Evolutionary conservation across 1,284 basidiomycete species (phyloP), one percentile per base, ranked within the genome.

Genomic region (Heterobasidion parviporum): DNA sequence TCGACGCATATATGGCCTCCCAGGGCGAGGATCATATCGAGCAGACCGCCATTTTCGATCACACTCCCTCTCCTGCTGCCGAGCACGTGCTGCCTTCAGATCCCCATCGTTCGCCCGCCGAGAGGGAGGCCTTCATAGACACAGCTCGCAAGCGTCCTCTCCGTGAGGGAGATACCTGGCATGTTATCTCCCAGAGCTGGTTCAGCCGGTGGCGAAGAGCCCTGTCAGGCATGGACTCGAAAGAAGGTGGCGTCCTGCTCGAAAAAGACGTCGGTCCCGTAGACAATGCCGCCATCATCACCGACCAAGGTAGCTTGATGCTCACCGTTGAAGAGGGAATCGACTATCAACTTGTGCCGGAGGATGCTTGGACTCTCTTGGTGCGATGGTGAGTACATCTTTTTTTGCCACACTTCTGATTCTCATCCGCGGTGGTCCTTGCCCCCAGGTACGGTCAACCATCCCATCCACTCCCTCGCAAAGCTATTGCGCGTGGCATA

Each of bases 301-400:
- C 84, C 64, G 62, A 71, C 15, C 73, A 76, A 52, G 80, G 79
- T 33, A 75, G 78, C 56, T 74, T 87, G 57, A 68, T 70, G 61
- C 62, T 71, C 32, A 67, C 71, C 32, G 67, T 86, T 26, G 64
- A 74, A 36, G 90, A 94, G 65, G 82, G 83, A 33, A 73, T 87
- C 26, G 87, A 97, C 65, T 83, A 89, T 56, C 86, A 92, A 65
- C 89, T 84, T 64, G 74, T 98, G 4, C 89, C 92, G 0, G 74
- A 78, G 55, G 75, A 79, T 32, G 85, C 84, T 6, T 97, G 92
- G 93, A 66, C 77, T 20, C 74, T 79, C 20, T 78, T 98, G 43
- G 70, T 77, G 2, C 62, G 74, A 50, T 92, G 89, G 91, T 90
- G 54, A 62, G 82, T 73, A 10, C 12, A 33, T 32, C 6, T 50